Conservation (phyloP, 345 rosid species). For the Salix caprea region DNA sequence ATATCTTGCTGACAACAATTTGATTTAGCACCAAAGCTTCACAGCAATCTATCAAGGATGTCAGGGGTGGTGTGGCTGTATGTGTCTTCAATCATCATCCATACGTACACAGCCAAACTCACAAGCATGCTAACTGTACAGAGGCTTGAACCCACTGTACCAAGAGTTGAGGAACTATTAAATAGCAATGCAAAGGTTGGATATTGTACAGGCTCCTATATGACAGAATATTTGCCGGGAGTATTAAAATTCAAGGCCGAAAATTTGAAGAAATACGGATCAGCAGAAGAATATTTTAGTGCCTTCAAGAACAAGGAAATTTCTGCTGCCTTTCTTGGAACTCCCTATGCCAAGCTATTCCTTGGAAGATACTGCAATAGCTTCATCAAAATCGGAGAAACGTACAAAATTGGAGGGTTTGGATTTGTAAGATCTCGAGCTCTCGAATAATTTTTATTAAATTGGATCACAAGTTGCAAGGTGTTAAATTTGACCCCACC, state of each 20-base stretch:
- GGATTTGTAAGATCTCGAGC: conserved; percentile 13
- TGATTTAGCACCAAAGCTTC: conserved; percentile 6
- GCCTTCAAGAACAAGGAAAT: conserved; percentile 9
- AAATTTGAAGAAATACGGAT: neutral
- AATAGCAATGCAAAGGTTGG: conserved; percentile 14
- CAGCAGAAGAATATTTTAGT: neutral
- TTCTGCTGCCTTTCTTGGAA: conserved; percentile 22
- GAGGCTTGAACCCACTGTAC: neutral
- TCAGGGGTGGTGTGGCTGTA: conserved; percentile 23
- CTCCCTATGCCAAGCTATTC: conserved; percentile 17
- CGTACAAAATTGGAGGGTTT: conserved; percentile 16
- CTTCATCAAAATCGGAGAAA: conserved; percentile 1
- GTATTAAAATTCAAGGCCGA: conserved; percentile 1
- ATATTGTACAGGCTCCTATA: neutral
- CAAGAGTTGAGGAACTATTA: conserved; percentile 10
- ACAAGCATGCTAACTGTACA: conserved; percentile 23
- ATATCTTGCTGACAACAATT: neutral
- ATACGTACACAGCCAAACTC: conserved; percentile 23
- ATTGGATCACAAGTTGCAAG: too few species aligned
- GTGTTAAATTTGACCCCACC: too few species aligned
- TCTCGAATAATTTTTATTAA: too few species aligned
- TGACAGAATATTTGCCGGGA: conserved; percentile 2
- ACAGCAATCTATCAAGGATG: conserved; percentile 25
- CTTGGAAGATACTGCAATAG: conserved; percentile 16
- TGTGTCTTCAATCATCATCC: conserved; percentile 16